Percentiles rank a stretch among this genome's conserved stretches.
Evolutionary conservation across 2,329 filamentous ascomycete species (phyloP).

Genomic region (Chaetoscypha palmicola): DNA sequence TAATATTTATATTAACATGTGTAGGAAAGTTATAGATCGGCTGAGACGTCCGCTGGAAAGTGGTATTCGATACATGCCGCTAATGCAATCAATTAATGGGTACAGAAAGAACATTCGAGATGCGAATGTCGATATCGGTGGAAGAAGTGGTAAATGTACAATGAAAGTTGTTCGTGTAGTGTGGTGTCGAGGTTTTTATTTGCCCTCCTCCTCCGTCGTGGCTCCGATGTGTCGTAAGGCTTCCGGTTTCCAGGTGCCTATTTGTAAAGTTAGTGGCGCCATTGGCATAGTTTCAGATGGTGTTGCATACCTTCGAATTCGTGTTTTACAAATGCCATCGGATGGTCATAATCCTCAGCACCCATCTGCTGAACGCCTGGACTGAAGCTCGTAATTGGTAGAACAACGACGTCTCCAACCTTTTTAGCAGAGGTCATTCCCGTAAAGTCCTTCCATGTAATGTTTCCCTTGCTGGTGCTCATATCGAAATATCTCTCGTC

Average conservation of each 20-base stretch:
- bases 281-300: no score
- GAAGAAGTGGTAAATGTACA: slow-evolving; percentile 8
- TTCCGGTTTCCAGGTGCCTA: slow-evolving; percentile 73
- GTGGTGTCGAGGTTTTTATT: not conserved
- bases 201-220: not conserved
- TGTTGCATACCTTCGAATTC: slow-evolving; percentile 76
- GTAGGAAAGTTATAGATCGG: not conserved
- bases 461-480: slow-evolving; percentile 56
- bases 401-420: slow-evolving; percentile 84
- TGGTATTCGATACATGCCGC: slow-evolving; percentile 4
- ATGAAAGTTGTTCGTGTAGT: not conserved
- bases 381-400: slow-evolving; percentile 96
- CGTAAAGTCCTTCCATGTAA: slow-evolving; percentile 85
- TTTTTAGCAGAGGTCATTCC: slow-evolving; percentile 77
- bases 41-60: not conserved
- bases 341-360: slow-evolving; percentile 78
- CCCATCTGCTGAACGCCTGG: slow-evolving; percentile 93
- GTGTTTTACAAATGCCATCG: slow-evolving; percentile 97
- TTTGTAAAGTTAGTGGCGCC: not conserved
- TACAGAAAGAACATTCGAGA: not conserved
- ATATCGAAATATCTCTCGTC: slow-evolving; percentile 83
- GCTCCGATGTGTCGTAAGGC: slow-evolving; percentile 60
- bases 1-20: slow-evolving; percentile 10
- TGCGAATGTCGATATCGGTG: not conserved
- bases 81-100: slow-evolving; percentile 10